Evolutionary conservation across 1,284 basidiomycete species (phyloP).

Genomic region (Marasmius tenuissimus): DNA sequence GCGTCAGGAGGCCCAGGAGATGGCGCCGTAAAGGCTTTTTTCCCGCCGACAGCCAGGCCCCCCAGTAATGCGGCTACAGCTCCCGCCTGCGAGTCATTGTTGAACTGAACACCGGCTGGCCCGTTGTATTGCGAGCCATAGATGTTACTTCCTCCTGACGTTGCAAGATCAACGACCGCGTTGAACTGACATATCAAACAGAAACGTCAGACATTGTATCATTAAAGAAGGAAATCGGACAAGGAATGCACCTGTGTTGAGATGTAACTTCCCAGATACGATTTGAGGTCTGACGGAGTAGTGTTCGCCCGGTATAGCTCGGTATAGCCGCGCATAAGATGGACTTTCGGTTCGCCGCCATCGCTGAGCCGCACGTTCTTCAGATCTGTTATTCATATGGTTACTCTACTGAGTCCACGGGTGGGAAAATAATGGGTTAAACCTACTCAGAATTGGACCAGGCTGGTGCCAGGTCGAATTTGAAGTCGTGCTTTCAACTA

Average conservation of each 20-base stretch:
- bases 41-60: neutral
- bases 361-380: too few relatives aligned
- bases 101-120: neutral
- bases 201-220: neutral
- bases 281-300: too few relatives aligned
- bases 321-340: too few relatives aligned
- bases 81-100: neutral
- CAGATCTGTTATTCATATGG: too few relatives aligned
- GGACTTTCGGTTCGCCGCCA: too few relatives aligned
- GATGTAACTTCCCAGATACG: neutral
- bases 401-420: too few relatives aligned
- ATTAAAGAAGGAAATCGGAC: neutral
- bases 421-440: too few relatives aligned
- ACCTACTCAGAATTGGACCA: too few relatives aligned
- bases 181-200: constrained; percentile 14
- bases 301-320: too few relatives aligned
- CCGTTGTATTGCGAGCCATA: neutral
- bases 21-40: neutral
- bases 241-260: neutral
- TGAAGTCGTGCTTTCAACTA: too few relatives aligned
- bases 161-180: neutral
- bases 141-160: neutral
- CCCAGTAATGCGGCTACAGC: neutral
- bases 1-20: neutral
- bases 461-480: too few relatives aligned